Base-by-base conservation (phyloP, 2,329 filamentous ascomycete species). In the Clonostachys rosea region DNA sequence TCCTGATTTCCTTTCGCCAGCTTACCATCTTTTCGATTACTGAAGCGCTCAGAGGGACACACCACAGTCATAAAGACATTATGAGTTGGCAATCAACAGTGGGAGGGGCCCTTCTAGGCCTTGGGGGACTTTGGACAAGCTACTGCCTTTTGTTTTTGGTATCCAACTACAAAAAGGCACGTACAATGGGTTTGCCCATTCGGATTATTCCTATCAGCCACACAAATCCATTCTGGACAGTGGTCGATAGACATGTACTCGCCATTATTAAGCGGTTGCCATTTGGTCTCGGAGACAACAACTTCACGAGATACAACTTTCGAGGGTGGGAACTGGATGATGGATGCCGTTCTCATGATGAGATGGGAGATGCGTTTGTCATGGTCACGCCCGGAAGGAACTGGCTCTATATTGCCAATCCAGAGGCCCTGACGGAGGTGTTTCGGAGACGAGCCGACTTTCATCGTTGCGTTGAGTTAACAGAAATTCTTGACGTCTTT, bases 221-320 rank as follows among this genome's bases (percentile, higher is more conserved):
- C 8, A 44, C 55, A 18, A 66, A 66, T 20, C 56, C 59, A 2
- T 50, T 65, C 14, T 67, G 64, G 63, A 35, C 49, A 2, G 45
- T 65, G 0, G n/a, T 61, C 1, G 60, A 63, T 43, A 48, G 56
- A 16, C 49, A 51, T 13, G 51, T 63, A 2, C 36, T 60, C 0
- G 34, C 48, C 4, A 6, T 57, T 7, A 12, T 64, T 12, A 43
- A 52, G 9, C 49, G 45, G 5, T 57, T 55, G 7, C 41, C 55
- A 2, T 58, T 55, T 7, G 37, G 56, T 2, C 55, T 58, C 3
- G 50, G 61, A 11, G 24, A 24, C 24, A 60, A 55, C 48, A 63
- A 48, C 48, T 61, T 66, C 43, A 60, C 58, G 2, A 46, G 59
- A 5, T 65, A 58, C 51, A 65, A 65, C 44, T 65, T 47, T 34